Conservation (phyloP, 2,329 filamentous ascomycete genomes). For the Neofusicoccum sp. region DNA sequence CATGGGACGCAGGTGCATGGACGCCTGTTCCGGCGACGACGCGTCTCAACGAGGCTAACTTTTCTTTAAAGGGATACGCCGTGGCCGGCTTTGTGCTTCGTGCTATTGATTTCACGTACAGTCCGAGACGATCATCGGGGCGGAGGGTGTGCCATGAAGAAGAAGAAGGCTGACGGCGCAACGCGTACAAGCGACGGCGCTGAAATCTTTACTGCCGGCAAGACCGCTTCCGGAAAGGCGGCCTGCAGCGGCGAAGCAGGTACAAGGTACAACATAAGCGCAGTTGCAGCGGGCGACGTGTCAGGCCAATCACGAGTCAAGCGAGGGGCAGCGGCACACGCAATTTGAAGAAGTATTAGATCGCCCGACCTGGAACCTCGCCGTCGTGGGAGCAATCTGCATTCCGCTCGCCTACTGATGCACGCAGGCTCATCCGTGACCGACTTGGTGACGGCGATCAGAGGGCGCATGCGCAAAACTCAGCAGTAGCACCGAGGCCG, state of each 20-base stretch:
- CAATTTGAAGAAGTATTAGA: slow-evolving; percentile 5
- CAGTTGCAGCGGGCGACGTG: slow-evolving; percentile 5
- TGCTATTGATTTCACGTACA: slow-evolving; percentile 16
- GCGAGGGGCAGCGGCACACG: neutral
- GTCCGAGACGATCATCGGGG: slow-evolving; percentile 7
- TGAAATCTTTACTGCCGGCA: slow-evolving; percentile 7
- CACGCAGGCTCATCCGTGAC: neutral
- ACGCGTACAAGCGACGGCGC: slow-evolving; percentile 5
- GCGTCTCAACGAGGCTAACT: neutral
- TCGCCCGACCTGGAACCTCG: slow-evolving; percentile 7
- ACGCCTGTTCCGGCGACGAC: neutral
- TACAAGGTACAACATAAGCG: slow-evolving; percentile 20
- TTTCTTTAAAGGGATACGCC: slow-evolving; percentile 6
- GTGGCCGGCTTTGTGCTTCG: slow-evolving; percentile 1
- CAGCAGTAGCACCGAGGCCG: slow-evolving; percentile 11
- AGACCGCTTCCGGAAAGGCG: slow-evolving; percentile 6
- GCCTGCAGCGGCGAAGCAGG: slow-evolving; percentile 16
- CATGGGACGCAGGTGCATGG: slow-evolving; percentile 12
- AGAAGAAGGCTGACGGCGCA: slow-evolving; percentile 16
- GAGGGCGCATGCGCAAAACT: neutral
- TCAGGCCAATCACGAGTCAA: slow-evolving; percentile 2
- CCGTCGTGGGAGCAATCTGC: slow-evolving; percentile 11
- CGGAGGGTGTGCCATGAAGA: slow-evolving; percentile 4
- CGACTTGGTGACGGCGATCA: neutral
- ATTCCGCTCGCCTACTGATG: slow-evolving; percentile 13